Percentiles rank a stretch among this genome's conserved stretches.
These are phyloP conservation scores for Fusarium lyarnte DNA, from an alignment of 2,329 filamentous ascomycete genomes.

Conservation along the genomic window DNA sequence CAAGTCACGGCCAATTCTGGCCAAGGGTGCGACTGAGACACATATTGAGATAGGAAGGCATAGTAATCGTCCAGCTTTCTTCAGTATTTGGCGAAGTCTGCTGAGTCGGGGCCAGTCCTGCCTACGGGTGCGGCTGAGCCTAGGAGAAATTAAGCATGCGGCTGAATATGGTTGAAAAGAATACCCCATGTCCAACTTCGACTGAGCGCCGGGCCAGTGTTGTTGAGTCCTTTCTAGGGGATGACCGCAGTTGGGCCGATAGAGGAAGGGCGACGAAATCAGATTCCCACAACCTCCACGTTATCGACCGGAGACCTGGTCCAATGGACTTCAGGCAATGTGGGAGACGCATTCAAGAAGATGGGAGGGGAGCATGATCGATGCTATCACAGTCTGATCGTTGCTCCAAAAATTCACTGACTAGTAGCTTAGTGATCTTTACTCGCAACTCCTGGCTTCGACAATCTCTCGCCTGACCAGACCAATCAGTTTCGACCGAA, in stretches of 20 bases:
- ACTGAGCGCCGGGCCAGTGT: neutral
- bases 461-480: neutral
- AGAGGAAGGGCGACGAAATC: neutral
- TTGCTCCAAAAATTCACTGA: neutral
- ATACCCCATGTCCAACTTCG: neutral
- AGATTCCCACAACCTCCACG: neutral
- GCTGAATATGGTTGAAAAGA: neutral
- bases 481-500: neutral
- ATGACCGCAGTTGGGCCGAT: too few relatives aligned
- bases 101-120: neutral
- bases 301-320: neutral
- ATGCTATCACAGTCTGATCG: neutral
- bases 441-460: neutral
- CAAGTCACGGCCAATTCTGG: neutral
- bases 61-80: neutral
- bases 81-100: neutral
- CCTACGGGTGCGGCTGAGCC: neutral
- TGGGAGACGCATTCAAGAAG: neutral
- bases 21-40: neutral
- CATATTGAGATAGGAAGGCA: neutral
- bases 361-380: fast-evolving
- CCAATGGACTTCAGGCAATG: neutral
- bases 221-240: neutral
- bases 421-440: neutral
- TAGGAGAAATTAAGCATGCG: too few relatives aligned